Conservation (phyloP, 176 grass and related monocot species). For the Alopecurus myosuroides region DNA sequence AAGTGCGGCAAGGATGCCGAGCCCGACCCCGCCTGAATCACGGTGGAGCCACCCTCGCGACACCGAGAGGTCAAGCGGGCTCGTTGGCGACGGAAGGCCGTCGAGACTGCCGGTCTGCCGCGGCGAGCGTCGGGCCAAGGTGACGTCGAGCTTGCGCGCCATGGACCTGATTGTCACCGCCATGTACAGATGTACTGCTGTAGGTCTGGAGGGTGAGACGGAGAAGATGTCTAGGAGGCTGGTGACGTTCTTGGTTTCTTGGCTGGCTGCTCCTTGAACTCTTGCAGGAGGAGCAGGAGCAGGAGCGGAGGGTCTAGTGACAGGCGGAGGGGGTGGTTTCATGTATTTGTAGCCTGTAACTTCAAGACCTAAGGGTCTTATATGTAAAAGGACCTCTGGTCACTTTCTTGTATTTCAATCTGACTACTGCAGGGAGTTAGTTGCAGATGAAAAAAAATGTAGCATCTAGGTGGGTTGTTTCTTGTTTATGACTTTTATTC, state of each 20-base stretch:
- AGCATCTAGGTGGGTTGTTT: too few relatives aligned
- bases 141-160: background rate
- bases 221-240: background rate
- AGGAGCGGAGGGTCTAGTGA: background rate
- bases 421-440: too few relatives aligned
- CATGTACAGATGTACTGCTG: background rate
- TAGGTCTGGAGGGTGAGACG: background rate
- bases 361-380: too few relatives aligned
- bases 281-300: background rate
- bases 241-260: background rate
- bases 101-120: background rate
- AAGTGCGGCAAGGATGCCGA: slow-evolving; percentile 78
- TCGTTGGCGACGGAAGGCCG: background rate
- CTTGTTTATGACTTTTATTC: background rate
- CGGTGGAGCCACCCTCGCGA: slow-evolving; percentile 37
- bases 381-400: too few relatives aligned
- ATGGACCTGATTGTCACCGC: background rate
- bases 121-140: background rate
- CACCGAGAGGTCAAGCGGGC: slow-evolving; percentile 27
- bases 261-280: background rate
- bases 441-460: too few relatives aligned
- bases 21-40: slow-evolving; percentile 58
- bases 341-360: background rate
- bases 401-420: too few relatives aligned
- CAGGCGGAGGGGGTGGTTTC: background rate